Evolutionary conservation across 2,329 filamentous ascomycete genomes (phyloP), one percentile per base, ranked within the genome.

Genomic region (Colletotrichum orbiculare): DNA sequence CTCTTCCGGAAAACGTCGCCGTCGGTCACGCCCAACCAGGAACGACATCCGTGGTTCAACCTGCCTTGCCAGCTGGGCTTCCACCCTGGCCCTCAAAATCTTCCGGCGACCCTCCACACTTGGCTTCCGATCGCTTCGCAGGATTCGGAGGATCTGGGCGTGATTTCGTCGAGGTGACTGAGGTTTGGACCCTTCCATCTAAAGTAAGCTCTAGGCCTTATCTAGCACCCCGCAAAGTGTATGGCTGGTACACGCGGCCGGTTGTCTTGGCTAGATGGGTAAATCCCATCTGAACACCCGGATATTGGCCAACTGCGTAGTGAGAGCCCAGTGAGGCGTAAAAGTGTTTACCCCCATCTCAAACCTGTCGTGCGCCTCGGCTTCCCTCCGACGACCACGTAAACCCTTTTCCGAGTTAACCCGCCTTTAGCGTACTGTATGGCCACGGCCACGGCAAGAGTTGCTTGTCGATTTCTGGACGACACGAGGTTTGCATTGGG

Each of bases 11-110:
- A 13, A 15, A 39, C n/a, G 25, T 33, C 11, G 17, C n/a, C 12
- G 43, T 17, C 43, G 43, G 15, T 1, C 25, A 61, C 46, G 62
- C 57, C 57, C 50, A 48, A 43, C 57, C 50, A 48, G 39, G 34
- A 49, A 45, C 43, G 33, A 60, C 39, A 41, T 45, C 41, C 46
- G 61, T 45, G 61, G 56, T 50, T 64, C 42, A 60, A 55, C 50
- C 37, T 61, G 56, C 17, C 9, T 45, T 6, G 41, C 35, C 7
- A 25, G 37, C 10, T 39, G 49, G 25, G 8, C 43, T 15, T 43
- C 35, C 38, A 45, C 34, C 10, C 13, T 38, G 17, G 37, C n/a
- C 17, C 45, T 38, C 35, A 33, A 48, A 25, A 25, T 25, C 25
- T 25, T 25, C 25, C 25, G 25, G 1, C 25, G 25, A 25, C 25